Conservation (phyloP, 2,329 filamentous ascomycete species). For the Simplicillium sp. region DNA sequence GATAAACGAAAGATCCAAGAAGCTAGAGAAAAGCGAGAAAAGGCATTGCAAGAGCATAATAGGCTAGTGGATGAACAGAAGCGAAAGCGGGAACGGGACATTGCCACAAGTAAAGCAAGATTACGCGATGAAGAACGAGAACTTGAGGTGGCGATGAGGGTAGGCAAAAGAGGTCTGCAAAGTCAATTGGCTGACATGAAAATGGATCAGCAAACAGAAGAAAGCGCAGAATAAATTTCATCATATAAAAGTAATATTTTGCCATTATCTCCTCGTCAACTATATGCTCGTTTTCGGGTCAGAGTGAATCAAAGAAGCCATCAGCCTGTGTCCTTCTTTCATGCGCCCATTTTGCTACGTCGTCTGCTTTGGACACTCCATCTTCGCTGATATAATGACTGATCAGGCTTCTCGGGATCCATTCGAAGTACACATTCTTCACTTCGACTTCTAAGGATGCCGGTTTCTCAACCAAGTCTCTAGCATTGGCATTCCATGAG, state of each 20-base stretch:
- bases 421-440: slow-evolving; percentile 51
- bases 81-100: slow-evolving; percentile 45
- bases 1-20: slow-evolving; percentile 37
- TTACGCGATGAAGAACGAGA: slow-evolving; percentile 59
- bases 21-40: slow-evolving; percentile 50
- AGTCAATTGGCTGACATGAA: slow-evolving; percentile 40
- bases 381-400: slow-evolving; percentile 46
- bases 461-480: slow-evolving; percentile 4
- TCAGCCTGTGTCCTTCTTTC: slow-evolving; percentile 24
- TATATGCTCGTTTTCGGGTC: slow-evolving; percentile 1
- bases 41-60: slow-evolving; percentile 57
- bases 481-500: slow-evolving; percentile 28
- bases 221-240: slow-evolving; percentile 9
- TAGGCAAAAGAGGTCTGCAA: slow-evolving; percentile 57
- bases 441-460: slow-evolving; percentile 18
- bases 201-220: slow-evolving; percentile 11
- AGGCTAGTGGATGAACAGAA: slow-evolving; percentile 54
- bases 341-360: slow-evolving; percentile 29
- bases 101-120: slow-evolving; percentile 50
- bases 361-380: slow-evolving; percentile 28
- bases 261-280: background rate
- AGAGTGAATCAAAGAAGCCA: slow-evolving; percentile 33
- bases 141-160: slow-evolving; percentile 58
- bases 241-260: slow-evolving; percentile 6
- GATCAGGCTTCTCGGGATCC: slow-evolving; percentile 40